These are phyloP conservation scores for Mycena alexandri DNA, from an alignment of 768 basidiomycete genomes.

Conservation along the genomic window DNA sequence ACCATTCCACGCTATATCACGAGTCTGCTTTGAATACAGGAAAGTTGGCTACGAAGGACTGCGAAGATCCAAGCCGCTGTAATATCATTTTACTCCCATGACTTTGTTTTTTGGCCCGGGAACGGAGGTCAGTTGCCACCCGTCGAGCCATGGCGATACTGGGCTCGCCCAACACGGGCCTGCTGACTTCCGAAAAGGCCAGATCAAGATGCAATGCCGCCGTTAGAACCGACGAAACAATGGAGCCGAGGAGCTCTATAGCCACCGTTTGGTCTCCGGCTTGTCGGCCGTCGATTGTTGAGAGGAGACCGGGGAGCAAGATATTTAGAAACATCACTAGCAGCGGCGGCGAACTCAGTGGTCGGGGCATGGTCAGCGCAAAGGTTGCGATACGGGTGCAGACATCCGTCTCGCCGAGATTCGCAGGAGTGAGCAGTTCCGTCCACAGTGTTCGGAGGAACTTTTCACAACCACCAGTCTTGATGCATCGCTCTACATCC, in stretches of 20 bases:
- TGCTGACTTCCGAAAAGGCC: slow-evolving; percentile 67
- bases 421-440: slow-evolving; percentile 67
- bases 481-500: slow-evolving; percentile 77
- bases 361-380: slow-evolving; percentile 73
- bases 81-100: slow-evolving; percentile 65
- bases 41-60: slow-evolving; percentile 80
- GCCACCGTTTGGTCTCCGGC: slow-evolving; percentile 66
- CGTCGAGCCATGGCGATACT: slow-evolving; percentile 74
- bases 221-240: slow-evolving; percentile 75
- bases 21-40: slow-evolving; percentile 64
- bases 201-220: slow-evolving; percentile 79
- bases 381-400: slow-evolving; percentile 77
- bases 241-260: slow-evolving; percentile 73
- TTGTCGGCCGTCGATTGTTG: slow-evolving; percentile 65
- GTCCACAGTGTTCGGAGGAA: slow-evolving; percentile 80
- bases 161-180: slow-evolving; percentile 69
- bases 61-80: slow-evolving; percentile 71
- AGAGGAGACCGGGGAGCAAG: slow-evolving; percentile 73
- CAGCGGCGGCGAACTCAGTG: slow-evolving; percentile 66
- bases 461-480: slow-evolving; percentile 65
- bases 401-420: slow-evolving; percentile 70
- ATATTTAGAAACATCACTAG: slow-evolving; percentile 81
- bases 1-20: not conserved
- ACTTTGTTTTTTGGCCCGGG: slow-evolving; percentile 59
- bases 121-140: slow-evolving; percentile 70